Conservation (phyloP, 495 filamentous ascomycete genomes). For the Talaromyces adpressus region DNA sequence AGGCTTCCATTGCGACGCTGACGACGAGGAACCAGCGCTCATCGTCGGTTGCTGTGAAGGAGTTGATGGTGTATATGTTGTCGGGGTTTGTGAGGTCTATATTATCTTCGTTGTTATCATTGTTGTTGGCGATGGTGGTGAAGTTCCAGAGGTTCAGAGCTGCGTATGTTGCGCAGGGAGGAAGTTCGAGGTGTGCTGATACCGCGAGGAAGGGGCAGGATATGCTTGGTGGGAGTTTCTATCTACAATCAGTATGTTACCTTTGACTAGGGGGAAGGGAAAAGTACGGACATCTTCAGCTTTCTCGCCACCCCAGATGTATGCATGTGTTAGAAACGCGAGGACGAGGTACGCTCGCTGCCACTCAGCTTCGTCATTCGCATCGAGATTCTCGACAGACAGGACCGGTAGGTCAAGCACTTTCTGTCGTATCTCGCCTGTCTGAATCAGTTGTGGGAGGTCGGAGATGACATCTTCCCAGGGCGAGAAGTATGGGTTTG, state of each 20-base stretch:
- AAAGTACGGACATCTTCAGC: conserved; percentile 57
- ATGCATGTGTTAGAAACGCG: conserved; percentile 81
- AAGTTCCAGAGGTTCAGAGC: conserved; percentile 86
- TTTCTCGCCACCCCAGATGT: conserved; percentile 87
- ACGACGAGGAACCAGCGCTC: conserved; percentile 98
- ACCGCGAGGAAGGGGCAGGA: conserved; percentile 73
- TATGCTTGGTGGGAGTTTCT: conserved; percentile 76
- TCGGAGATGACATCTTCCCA: conserved; percentile 80
- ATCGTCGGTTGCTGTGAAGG: conserved; percentile 87
- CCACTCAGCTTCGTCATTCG: conserved; percentile 70
- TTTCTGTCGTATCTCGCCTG: conserved; percentile 62
- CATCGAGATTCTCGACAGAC: conserved; percentile 60
- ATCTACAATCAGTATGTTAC: not conserved
- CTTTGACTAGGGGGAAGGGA: not conserved
- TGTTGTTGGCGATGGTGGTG: conserved; percentile 39
- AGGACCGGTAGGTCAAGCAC: conserved; percentile 74
- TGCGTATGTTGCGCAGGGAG: conserved; percentile 90
- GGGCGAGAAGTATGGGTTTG: conserved; percentile 77
- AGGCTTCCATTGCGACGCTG: conserved; percentile 90
- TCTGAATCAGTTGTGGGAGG: conserved; percentile 69
- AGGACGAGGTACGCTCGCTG: conserved; percentile 81
- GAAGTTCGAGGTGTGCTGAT: conserved; percentile 75
- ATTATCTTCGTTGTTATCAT: conserved; percentile 23
- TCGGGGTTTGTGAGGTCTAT: conserved; percentile 40
- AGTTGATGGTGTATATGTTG: conserved; percentile 71